Percentiles rank a stretch among this genome's conserved stretches.
These are phyloP conservation scores for Monosporascus sp. DNA, from an alignment of 2,329 filamentous ascomycete species.

Conservation along the genomic window DNA sequence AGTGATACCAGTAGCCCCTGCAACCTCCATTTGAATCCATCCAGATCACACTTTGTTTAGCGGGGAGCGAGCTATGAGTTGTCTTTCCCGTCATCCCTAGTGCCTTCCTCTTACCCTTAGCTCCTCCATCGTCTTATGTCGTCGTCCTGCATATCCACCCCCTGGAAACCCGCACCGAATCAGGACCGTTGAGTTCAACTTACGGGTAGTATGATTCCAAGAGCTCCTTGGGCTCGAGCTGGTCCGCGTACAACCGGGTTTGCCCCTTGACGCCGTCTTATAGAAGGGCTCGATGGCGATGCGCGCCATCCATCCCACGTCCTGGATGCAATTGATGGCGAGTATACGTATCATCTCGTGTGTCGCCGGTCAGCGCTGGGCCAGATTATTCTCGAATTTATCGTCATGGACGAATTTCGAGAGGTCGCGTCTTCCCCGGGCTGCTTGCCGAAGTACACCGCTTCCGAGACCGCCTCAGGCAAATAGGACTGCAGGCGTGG, in stretches of 20 bases:
- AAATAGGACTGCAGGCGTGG: not conserved
- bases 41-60: too few relatives aligned
- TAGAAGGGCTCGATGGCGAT: constrained; percentile 9
- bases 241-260: too few relatives aligned
- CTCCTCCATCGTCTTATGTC: not conserved
- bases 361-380: not conserved
- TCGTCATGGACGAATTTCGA: not conserved
- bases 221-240: too few relatives aligned
- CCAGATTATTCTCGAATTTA: not conserved
- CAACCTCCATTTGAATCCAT: too few relatives aligned
- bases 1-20: too few relatives aligned
- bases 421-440: constrained; percentile 1
- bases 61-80: too few relatives aligned
- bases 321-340: constrained; percentile 4
- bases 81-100: too few relatives aligned
- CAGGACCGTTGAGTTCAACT: not conserved
- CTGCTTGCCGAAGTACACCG: not conserved
- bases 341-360: constrained; percentile 8
- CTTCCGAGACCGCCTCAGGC: not conserved
- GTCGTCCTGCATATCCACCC: not conserved
- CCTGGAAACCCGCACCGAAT: not conserved
- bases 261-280: too few relatives aligned
- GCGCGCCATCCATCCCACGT: constrained; percentile 10
- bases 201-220: not conserved
- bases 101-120: not conserved